These are phyloP conservation scores for Kazachstania africana DNA, from an alignment of 805 yeast species.

Conservation along the genomic window DNA sequence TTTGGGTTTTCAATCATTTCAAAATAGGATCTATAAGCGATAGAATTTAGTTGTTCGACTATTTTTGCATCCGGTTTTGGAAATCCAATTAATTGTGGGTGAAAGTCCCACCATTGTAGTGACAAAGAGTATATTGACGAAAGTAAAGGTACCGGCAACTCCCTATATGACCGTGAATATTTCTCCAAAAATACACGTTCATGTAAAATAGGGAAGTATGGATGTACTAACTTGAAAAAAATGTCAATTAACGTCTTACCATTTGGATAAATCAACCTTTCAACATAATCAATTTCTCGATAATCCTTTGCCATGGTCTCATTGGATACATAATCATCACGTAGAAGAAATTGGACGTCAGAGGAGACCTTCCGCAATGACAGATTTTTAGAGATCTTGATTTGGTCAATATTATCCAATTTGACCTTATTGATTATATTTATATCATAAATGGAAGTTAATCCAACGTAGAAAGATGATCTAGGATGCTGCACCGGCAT, in stretches of 20 bases:
- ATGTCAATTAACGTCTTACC: constrained; percentile 72
- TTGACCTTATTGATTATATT: constrained; percentile 53
- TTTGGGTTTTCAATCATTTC: constrained; percentile 81
- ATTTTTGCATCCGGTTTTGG: constrained; percentile 74
- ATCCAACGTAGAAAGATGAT: constrained; percentile 80
- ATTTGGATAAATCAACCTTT: constrained; percentile 79
- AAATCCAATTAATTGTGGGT: constrained; percentile 56
- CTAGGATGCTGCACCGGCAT: constrained; percentile 62
- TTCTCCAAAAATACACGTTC: constrained; percentile 86
- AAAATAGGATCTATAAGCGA: constrained; percentile 52
- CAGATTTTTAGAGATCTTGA: constrained; percentile 53
- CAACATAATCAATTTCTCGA: constrained; percentile 72
- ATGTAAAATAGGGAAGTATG: constrained; percentile 83
- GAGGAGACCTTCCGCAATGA: constrained; percentile 72
- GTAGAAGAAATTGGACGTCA: constrained; percentile 60
- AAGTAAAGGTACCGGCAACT: constrained; percentile 78
- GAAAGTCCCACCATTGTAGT: constrained; percentile 81
- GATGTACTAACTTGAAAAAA: constrained; percentile 79
- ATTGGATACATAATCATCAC: constrained; percentile 70
- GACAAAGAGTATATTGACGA: constrained; percentile 88
- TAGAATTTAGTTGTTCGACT: constrained; percentile 51
- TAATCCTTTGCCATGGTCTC: constrained; percentile 52
- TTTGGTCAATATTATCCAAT: constrained; percentile 66
- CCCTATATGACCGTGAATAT: constrained; percentile 81
- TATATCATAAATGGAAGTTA: constrained; percentile 75